phyloP scores from a whole-genome alignment of 2,329 filamentous ascomycete species.

The Xylaria sp. region DNA sequence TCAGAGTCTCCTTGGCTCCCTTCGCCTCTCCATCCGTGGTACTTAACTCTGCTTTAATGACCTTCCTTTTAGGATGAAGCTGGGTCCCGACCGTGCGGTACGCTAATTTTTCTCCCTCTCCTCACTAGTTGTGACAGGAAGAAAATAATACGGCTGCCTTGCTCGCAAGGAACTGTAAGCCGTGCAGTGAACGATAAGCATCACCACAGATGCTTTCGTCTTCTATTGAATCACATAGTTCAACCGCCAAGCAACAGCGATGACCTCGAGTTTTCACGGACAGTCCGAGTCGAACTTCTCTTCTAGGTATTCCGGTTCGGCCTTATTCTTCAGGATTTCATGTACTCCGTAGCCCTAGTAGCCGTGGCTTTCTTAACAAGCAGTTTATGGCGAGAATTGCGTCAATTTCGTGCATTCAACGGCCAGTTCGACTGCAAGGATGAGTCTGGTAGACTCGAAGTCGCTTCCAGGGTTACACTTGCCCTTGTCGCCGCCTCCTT shows the following conservation, averaged over 20 bases:
- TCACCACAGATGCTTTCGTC: neutral
- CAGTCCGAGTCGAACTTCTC: conserved; percentile 9
- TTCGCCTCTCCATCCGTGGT: neutral
- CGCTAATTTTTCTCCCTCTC: neutral
- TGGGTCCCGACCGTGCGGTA: conserved; percentile 1
- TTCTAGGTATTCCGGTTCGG: neutral
- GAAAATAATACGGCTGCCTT: neutral
- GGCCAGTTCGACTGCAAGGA: neutral
- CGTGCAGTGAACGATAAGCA: neutral
- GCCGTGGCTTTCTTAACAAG: neutral
- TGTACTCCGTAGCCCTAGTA: neutral
- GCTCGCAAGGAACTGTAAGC: neutral
- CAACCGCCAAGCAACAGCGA: neutral
- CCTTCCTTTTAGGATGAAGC: conserved; percentile 17
- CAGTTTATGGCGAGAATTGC: neutral
- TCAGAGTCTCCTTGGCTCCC: neutral
- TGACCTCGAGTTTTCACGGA: neutral
- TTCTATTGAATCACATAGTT: neutral
- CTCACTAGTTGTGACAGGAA: neutral
- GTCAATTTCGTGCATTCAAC: neutral
- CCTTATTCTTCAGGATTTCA: neutral
- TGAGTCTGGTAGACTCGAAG: neutral
- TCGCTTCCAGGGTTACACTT: neutral
- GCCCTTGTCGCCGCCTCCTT: neutral
- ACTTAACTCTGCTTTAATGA: neutral